Evolutionary conservation across 2,329 filamentous ascomycete species (phyloP), one percentile per base, ranked within the genome.

Genomic region (Cladobotryum mycophilum): DNA sequence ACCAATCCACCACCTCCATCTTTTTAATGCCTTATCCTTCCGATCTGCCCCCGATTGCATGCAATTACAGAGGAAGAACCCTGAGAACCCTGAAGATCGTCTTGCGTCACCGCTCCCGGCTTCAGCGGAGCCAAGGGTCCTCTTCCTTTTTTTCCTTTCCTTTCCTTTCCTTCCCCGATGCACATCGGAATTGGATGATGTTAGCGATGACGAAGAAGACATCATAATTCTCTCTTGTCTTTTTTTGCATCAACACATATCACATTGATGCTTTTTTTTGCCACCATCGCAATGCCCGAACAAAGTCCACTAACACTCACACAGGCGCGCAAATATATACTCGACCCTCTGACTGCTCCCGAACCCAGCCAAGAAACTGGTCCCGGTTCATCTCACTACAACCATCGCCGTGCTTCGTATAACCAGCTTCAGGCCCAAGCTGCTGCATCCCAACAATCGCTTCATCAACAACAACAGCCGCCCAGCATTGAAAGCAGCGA

Each of bases 291-390:
- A 30, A 11, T 30, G 9, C 9, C 25, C 6, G 9, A 30, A 30
- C 25, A 30, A 30, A 30, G 6, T n/a, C 9, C 14, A 15, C 49
- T 51, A 36, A 51, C 49, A 20, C 33, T 37, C 17, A 43, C 57
- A 11, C 61, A 88, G 85, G 82, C 84, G 41, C 72, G 76, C 48
- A 77, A 80, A 60, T 83, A 85, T 61, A 72, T 89, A 41, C 79
- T 89, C 56, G 83, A 86, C 59, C 86, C 86, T 56, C 71, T 89
- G 55, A 82, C 75, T 59, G 84, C 76, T 18, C 83, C 82, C 9
- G 82, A 87, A 55, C 85, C 85, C 13, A 80, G 75, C 53, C 78
- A 85, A 55, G 81, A 86, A 62, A 85, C 81, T 44, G 83, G 85
- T 7, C 78, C 79, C n/a, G 80, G 80, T 52, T 72, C 74, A 3